phyloP scores from a whole-genome alignment of 2,329 filamentous ascomycete species.

The Xylaria sp. region DNA sequence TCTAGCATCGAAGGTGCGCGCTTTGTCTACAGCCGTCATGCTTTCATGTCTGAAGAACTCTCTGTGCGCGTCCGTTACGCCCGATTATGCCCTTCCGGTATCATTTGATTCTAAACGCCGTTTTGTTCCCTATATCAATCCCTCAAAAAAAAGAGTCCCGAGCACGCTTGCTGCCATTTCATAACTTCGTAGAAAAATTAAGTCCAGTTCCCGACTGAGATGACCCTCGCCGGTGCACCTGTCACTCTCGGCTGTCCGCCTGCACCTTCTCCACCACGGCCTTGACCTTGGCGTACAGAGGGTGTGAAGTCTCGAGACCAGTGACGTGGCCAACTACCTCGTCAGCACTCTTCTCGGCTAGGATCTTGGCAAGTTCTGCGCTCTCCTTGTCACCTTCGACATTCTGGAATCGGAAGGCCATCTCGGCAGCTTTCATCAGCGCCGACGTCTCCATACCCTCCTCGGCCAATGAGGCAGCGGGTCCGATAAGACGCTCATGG shows the following conservation, averaged over 20 bases:
- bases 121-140: conserved; percentile 42
- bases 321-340: conserved; percentile 84
- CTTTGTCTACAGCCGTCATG: conserved; percentile 28
- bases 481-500: conserved; percentile 95
- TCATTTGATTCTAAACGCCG: conserved; percentile 44
- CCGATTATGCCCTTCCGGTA: conserved; percentile 41
- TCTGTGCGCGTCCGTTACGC: conserved; percentile 37
- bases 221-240: conserved; percentile 18
- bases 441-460: conserved; percentile 76
- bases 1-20: conserved; percentile 25
- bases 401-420: conserved; percentile 95
- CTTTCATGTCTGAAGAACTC: conserved; percentile 17
- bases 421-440: conserved; percentile 86
- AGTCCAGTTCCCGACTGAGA: conserved; percentile 31
- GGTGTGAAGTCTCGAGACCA: conserved; percentile 79
- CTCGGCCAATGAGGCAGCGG: conserved; percentile 89
- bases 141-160: conserved; percentile 31
- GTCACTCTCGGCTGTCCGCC: conserved; percentile 64
- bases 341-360: conserved; percentile 77
- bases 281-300: conserved; percentile 80
- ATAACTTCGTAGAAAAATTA: conserved; percentile 45
- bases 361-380: conserved; percentile 83
- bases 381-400: conserved; percentile 93
- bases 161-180: conserved; percentile 45
- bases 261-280: conserved; percentile 87